Percentiles rank a stretch among this genome's conserved stretches.
Conservation (phyloP, 257 asterid genomes). For the Solanum sitiens region DNA sequence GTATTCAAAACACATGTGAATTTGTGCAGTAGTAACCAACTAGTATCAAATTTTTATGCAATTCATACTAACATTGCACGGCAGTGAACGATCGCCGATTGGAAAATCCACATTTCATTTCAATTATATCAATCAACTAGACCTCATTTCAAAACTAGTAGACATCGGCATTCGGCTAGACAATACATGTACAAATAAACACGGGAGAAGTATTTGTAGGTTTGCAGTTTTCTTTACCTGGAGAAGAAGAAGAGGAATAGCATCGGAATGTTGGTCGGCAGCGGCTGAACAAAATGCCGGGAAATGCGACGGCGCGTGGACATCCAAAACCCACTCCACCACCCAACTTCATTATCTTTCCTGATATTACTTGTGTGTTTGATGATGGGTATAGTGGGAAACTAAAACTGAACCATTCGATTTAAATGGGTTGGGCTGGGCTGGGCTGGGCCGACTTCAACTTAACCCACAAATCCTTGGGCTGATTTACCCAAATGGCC, state of each 20-base stretch:
- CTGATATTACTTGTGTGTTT: background rate
- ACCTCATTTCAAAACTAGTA: background rate
- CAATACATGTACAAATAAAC: background rate
- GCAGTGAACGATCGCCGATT: background rate
- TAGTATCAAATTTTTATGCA: background rate
- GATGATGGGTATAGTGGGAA: background rate
- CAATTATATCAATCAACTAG: background rate
- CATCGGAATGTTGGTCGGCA: constrained; percentile 44
- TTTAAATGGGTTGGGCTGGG: background rate
- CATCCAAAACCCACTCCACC: constrained; percentile 61
- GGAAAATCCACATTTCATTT: background rate
- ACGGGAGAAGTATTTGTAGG: background rate
- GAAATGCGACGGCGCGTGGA: constrained; percentile 69
- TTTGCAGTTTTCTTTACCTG: constrained; percentile 25
- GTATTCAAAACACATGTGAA: background rate
- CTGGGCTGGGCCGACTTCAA: background rate
- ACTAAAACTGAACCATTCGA: background rate
- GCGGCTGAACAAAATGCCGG: constrained; percentile 30
- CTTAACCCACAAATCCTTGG: background rate
- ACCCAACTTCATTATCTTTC: constrained; percentile 41
- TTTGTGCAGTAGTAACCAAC: background rate
- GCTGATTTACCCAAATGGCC: background rate
- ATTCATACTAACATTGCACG: background rate
- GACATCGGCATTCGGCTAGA: background rate
- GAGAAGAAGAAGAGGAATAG: constrained; percentile 29